Percentiles rank a stretch among this genome's conserved stretches.
phyloP scores from a whole-genome alignment of 805 yeast species.

The Hanseniaspora meyeri region DNA sequence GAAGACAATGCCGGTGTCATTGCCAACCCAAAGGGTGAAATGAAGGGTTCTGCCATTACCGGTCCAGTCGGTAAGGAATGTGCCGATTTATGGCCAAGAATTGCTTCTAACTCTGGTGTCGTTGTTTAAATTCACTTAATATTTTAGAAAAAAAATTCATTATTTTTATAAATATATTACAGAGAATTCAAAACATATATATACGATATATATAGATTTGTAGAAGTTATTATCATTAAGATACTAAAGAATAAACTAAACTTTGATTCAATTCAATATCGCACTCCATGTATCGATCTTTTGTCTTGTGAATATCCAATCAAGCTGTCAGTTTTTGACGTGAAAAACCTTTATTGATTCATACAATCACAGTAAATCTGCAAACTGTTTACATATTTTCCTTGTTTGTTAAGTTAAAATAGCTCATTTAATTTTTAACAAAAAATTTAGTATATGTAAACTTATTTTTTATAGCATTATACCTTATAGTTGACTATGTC shows the following conservation, averaged over 20 bases:
- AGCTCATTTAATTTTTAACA: too few species aligned
- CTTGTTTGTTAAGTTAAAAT: not conserved
- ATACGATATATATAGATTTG: constrained; percentile 5
- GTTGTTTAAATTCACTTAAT: constrained; percentile 59
- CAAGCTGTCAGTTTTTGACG: too few species aligned
- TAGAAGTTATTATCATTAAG: constrained; percentile 4
- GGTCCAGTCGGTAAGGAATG: constrained; percentile 99
- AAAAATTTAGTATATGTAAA: too few species aligned
- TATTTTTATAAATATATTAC: constrained; percentile 15
- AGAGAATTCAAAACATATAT: not conserved
- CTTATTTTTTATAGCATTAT: not conserved
- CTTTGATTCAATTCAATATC: not conserved
- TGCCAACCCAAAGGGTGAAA: constrained; percentile 99
- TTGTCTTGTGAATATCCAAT: too few species aligned
- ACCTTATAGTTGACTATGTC: too few species aligned
- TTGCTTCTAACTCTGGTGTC: constrained; percentile 99
- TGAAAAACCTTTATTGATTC: too few species aligned
- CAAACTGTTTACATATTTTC: not conserved
- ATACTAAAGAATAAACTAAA: not conserved
- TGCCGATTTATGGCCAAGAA: constrained; percentile 99
- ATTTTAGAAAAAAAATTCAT: not conserved
- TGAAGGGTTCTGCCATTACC: constrained; percentile 99
- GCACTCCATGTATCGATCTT: too few species aligned
- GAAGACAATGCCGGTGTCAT: constrained; percentile 99
- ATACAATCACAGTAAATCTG: too few species aligned